Evolutionary conservation across 2,329 filamentous ascomycete species (phyloP).

Genomic region (Diaporthe sp.): DNA sequence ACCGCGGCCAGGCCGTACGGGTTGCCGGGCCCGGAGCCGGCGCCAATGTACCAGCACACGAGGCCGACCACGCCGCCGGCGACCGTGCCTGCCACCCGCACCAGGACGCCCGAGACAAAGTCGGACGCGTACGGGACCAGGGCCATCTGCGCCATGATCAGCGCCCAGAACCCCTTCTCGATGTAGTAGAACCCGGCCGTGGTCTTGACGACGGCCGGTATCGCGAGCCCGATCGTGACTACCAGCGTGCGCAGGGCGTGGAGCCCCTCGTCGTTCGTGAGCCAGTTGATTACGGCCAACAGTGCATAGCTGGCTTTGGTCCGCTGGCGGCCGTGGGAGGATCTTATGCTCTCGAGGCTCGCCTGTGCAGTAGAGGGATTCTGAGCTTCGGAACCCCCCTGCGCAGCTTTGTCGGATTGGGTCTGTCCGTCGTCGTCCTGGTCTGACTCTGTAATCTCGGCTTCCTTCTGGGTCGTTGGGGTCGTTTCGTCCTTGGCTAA

Average conservation of each 20-base stretch:
- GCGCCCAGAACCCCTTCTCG: constrained; percentile 65
- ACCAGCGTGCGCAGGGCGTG: not conserved
- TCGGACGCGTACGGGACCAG: constrained; percentile 65
- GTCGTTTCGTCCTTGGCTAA: not conserved
- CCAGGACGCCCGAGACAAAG: constrained; percentile 61
- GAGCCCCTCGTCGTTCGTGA: not conserved
- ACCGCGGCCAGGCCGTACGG: constrained; percentile 64
- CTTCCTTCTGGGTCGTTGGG: constrained; percentile 54
- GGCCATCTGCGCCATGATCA: constrained; percentile 65
- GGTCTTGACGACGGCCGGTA: constrained; percentile 44
- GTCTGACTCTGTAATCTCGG: not conserved
- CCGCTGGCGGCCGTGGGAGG: not conserved
- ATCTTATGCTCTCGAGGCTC: not conserved
- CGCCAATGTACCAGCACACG: constrained; percentile 65
- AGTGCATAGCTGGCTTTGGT: not conserved
- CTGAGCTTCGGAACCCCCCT: not conserved
- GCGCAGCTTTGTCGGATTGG: not conserved
- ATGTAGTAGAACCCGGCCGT: constrained; percentile 65
- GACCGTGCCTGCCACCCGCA: constrained; percentile 58
- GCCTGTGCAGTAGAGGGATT: not conserved
- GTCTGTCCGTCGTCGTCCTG: not conserved
- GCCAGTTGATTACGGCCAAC: not conserved
- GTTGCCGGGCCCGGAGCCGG: constrained; percentile 62
- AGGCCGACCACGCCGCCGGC: constrained; percentile 62
- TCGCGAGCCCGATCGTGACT: not conserved